A percentile compares a stretch with the other conserved stretches of the same genome.
Conservation (phyloP, 208 protist genomes). For the Spongospora subterranea region DNA sequence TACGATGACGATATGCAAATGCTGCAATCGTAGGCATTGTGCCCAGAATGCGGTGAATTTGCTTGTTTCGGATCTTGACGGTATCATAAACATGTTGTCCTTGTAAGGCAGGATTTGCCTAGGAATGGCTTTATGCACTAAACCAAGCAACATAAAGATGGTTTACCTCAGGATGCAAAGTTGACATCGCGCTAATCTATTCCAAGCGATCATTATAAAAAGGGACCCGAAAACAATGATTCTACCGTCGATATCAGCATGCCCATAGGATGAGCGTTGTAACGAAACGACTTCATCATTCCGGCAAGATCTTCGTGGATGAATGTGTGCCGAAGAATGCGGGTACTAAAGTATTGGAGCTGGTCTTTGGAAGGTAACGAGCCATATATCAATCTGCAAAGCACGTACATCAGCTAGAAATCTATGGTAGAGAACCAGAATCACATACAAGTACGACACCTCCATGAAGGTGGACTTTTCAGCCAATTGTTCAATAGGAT, state of each 20-base stretch:
- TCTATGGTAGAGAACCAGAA: background rate
- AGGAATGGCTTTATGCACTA: background rate
- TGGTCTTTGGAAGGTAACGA: slow-evolving; percentile 71
- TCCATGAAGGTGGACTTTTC: slow-evolving; percentile 67
- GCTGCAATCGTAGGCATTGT: slow-evolving; percentile 82
- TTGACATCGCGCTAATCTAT: slow-evolving; percentile 37
- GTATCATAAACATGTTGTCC: slow-evolving; percentile 51
- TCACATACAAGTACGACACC: slow-evolving; percentile 57
- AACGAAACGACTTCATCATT: slow-evolving; percentile 76
- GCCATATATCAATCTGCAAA: slow-evolving; percentile 63
- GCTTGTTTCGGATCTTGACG: slow-evolving; percentile 59
- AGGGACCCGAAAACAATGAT: background rate
- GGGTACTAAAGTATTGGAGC: slow-evolving; percentile 64
- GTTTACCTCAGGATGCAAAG: slow-evolving; percentile 55
- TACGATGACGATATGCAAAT: slow-evolving; percentile 77
- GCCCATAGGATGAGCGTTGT: slow-evolving; percentile 78
- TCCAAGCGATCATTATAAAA: background rate
- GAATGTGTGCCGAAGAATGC: slow-evolving; percentile 75
- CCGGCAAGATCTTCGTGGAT: slow-evolving; percentile 75
- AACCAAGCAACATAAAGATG: background rate
- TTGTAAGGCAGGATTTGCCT: slow-evolving; percentile 35
- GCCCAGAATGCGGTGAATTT: slow-evolving; percentile 75
- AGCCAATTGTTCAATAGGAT: slow-evolving; percentile 67
- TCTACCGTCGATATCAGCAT: slow-evolving; percentile 68
- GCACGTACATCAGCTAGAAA: background rate